Percentiles rank a stretch among this genome's conserved stretches.
phyloP scores from a whole-genome alignment of 108 stramenopile species.

The Skeletonema grethae region DNA sequence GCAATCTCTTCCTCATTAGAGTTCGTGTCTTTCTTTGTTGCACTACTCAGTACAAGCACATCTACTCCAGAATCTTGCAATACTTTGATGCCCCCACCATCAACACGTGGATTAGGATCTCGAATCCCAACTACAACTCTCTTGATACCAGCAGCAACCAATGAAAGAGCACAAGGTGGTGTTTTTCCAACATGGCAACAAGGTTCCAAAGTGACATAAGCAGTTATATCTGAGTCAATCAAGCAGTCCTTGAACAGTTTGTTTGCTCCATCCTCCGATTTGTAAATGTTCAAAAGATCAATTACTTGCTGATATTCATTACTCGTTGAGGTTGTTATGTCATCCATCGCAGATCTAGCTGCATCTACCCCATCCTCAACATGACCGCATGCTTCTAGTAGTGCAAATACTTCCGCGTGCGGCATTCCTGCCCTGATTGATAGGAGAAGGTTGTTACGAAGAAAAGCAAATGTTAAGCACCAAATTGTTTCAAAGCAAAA shows the following conservation, averaged over 20 bases:
- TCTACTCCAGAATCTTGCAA: constrained; percentile 68
- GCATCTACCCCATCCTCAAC: constrained; percentile 65
- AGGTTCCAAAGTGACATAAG: constrained; percentile 92
- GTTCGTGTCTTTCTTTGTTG: background rate
- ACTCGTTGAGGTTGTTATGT: constrained; percentile 4
- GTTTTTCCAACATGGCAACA: constrained; percentile 88
- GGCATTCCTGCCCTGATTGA: constrained; percentile 71
- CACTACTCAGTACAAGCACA: constrained; percentile 53
- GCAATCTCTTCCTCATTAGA: constrained; percentile 7
- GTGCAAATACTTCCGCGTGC: constrained; percentile 90
- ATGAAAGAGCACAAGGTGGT: constrained; percentile 82
- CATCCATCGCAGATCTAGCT: constrained; percentile 56
- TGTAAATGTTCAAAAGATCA: constrained; percentile 51
- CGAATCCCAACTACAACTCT: constrained; percentile 86
- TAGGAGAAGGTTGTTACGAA: background rate
- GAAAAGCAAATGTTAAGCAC: background rate
- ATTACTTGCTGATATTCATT: constrained; percentile 13
- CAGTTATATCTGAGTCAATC: constrained; percentile 57
- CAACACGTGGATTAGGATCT: constrained; percentile 87
- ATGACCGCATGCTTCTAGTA: constrained; percentile 75
- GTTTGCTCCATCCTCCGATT: constrained; percentile 47
- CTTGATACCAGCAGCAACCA: constrained; percentile 63
- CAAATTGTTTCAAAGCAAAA: background rate
- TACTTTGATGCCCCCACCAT: constrained; percentile 78
- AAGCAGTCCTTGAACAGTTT: constrained; percentile 55